phyloP scores from a whole-genome alignment of 2,329 filamentous ascomycete genomes.

The Clarireedia monteithiana region DNA sequence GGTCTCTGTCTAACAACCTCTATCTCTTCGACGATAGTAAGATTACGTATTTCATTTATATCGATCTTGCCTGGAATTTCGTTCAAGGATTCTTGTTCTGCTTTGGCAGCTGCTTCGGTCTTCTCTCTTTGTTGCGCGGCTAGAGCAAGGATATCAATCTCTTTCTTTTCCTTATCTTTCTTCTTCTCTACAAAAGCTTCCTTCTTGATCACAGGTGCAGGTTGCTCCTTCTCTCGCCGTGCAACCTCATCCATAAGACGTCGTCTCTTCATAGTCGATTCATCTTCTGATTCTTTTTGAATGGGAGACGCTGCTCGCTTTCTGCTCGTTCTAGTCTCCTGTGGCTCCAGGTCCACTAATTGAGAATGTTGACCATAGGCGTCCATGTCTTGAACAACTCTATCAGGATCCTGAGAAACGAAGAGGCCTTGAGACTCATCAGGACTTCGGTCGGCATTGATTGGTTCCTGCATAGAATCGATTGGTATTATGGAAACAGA shows the following conservation, averaged over 20 bases:
- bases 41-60: slow-evolving; percentile 61
- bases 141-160: slow-evolving; percentile 56
- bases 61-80: slow-evolving; percentile 57
- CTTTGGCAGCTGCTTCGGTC: slow-evolving; percentile 55
- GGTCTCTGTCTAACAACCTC: slow-evolving; percentile 42
- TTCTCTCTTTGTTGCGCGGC: slow-evolving; percentile 50
- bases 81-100: slow-evolving; percentile 47
- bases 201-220: slow-evolving; percentile 14
- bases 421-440: slow-evolving; percentile 39
- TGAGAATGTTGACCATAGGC: slow-evolving; percentile 15
- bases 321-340: slow-evolving; percentile 6
- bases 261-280: slow-evolving; percentile 67
- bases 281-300: slow-evolving; percentile 44
- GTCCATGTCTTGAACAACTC: slow-evolving; percentile 24
- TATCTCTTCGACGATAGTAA: slow-evolving; percentile 73
- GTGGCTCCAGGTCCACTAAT: slow-evolving; percentile 7
- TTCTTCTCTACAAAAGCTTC: slow-evolving; percentile 3
- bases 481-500: neutral
- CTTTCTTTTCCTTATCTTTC: slow-evolving; percentile 38
- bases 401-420: slow-evolving; percentile 40
- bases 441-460: slow-evolving; percentile 44
- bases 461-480: slow-evolving; percentile 29
- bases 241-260: slow-evolving; percentile 53
- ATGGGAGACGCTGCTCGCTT: slow-evolving; percentile 40
- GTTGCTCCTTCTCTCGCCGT: slow-evolving; percentile 32